Conservation (phyloP, 2,329 filamentous ascomycete species). For the Neofusicoccum ribis region DNA sequence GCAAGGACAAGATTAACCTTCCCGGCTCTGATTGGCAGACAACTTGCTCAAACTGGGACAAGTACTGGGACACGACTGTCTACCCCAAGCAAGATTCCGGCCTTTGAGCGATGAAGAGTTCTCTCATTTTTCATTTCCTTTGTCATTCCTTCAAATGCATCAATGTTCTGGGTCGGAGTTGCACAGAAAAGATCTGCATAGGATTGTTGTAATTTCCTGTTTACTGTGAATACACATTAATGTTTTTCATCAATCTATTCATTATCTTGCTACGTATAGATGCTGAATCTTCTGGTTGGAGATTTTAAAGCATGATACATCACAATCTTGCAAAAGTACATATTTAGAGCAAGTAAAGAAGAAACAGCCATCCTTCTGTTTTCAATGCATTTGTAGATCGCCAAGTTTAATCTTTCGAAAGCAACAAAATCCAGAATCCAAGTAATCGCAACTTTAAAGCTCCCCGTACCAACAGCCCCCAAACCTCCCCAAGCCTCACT, state of each 20-base stretch:
- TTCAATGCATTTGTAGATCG: no score
- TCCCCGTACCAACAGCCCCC: no score
- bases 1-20: conserved; percentile 35
- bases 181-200: neutral
- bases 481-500: no score
- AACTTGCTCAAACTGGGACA: conserved; percentile 36
- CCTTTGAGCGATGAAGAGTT: conserved; percentile 21
- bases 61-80: conserved; percentile 30
- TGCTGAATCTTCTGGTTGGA: no score
- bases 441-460: no score
- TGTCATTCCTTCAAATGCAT: neutral
- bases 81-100: conserved; percentile 36
- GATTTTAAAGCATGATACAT: no score
- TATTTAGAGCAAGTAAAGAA: no score
- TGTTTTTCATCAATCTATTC: neutral
- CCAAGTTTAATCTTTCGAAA: no score
- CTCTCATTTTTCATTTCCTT: neutral
- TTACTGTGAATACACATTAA: neutral
- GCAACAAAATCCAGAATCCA: no score
- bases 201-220: neutral
- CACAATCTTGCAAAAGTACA: no score
- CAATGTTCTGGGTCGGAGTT: neutral
- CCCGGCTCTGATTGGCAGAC: conserved; percentile 29
- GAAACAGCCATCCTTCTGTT: no score
- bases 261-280: no score